Percentiles rank a stretch among this genome's conserved stretches.
Evolutionary conservation across 805 yeast genomes (phyloP).

Genomic region (Candida dajiaensis): DNA sequence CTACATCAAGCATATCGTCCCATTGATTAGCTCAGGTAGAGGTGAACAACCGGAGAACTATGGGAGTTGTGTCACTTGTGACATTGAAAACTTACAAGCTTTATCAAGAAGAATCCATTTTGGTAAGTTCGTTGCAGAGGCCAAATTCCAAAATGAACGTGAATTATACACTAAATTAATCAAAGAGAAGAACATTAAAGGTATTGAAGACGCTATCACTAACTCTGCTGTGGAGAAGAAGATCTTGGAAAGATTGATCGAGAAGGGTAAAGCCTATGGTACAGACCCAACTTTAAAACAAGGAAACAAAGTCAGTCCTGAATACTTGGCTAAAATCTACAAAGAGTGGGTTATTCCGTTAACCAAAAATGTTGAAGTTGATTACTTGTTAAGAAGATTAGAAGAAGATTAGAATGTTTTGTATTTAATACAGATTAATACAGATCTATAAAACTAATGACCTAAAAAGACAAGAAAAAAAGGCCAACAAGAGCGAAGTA

Average conservation of each 20-base stretch:
- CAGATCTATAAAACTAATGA: neutral
- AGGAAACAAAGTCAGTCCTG: slow-evolving; percentile 69
- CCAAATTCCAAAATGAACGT: slow-evolving; percentile 70
- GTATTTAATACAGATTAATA: neutral
- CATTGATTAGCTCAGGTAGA: slow-evolving; percentile 54
- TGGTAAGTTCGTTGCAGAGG: slow-evolving; percentile 96
- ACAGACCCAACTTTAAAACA: slow-evolving; percentile 78
- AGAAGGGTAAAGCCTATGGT: slow-evolving; percentile 83
- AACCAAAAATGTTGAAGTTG: slow-evolving; percentile 93
- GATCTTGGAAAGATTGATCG: slow-evolving; percentile 70
- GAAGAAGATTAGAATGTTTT: slow-evolving; percentile 41
- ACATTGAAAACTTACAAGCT: slow-evolving; percentile 83
- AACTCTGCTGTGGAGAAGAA: slow-evolving; percentile 81
- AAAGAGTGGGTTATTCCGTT: slow-evolving; percentile 86
- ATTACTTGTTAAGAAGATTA: slow-evolving; percentile 77
- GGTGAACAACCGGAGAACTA: slow-evolving; percentile 81
- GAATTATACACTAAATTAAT: slow-evolving; percentile 63
- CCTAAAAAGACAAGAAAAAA: too few species aligned
- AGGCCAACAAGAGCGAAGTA: too few species aligned
- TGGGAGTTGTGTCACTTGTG: slow-evolving; percentile 82
- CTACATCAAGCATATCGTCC: slow-evolving; percentile 73
- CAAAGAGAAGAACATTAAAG: slow-evolving; percentile 54
- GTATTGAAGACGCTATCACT: slow-evolving; percentile 77
- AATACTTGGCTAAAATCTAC: slow-evolving; percentile 75
- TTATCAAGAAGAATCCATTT: slow-evolving; percentile 90